Conservation (phyloP, 768 basidiomycete species). For the Psilocybe azurescens region DNA sequence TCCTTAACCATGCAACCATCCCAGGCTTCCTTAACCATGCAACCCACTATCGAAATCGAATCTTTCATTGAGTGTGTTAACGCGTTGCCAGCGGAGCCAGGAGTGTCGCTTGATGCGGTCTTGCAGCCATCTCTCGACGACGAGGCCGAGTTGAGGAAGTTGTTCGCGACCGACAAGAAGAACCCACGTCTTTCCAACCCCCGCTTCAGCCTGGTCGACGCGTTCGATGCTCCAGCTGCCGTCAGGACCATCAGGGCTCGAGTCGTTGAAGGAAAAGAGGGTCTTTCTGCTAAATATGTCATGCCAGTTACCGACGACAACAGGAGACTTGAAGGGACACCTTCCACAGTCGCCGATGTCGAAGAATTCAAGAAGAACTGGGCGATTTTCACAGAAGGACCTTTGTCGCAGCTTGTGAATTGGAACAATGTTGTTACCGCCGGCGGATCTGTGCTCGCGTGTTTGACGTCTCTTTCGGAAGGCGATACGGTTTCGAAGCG, state of each 20-base stretch:
- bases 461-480: conserved; percentile 56
- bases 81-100: conserved; percentile 24
- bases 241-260: conserved; percentile 57
- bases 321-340: conserved; percentile 54
- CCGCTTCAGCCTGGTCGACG: conserved; percentile 62
- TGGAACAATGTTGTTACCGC: conserved; percentile 71
- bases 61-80: conserved; percentile 27
- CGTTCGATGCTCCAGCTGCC: conserved; percentile 52
- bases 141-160: conserved; percentile 57
- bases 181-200: conserved; percentile 50
- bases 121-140: conserved; percentile 63
- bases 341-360: conserved; percentile 51
- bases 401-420: conserved; percentile 59
- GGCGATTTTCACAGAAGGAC: conserved; percentile 66
- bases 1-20: too few relatives aligned
- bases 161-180: conserved; percentile 58
- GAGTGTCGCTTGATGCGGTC: conserved; percentile 44
- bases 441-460: conserved; percentile 67
- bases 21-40: too few relatives aligned
- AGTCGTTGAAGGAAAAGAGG: conserved; percentile 47
- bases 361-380: conserved; percentile 71
- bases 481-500: too few relatives aligned
- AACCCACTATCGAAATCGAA: conserved; percentile 28
- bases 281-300: conserved; percentile 52
- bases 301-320: conserved; percentile 54